Percentiles rank a stretch among this genome's conserved stretches.
Evolutionary conservation across 2,329 filamentous ascomycete species (phyloP).

Genomic region (Aureobasidium sp.): DNA sequence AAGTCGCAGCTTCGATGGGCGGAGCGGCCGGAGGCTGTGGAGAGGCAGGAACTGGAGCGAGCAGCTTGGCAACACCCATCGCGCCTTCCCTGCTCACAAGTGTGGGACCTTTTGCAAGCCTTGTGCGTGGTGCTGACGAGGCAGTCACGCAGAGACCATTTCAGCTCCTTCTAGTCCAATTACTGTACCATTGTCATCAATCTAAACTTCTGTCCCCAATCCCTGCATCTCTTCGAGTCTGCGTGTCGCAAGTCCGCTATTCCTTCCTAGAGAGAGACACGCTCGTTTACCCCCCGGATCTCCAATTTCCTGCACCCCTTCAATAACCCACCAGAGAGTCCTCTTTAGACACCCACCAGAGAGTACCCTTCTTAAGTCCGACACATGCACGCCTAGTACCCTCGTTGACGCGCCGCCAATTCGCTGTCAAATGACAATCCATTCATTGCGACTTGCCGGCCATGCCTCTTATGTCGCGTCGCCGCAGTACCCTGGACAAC

Average conservation of each 20-base stretch:
- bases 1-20: background rate
- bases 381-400: slow-evolving; percentile 8
- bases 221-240: background rate
- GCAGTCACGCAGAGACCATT: background rate
- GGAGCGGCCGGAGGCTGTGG: background rate
- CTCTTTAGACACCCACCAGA: background rate
- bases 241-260: background rate
- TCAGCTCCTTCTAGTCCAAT: background rate
- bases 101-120: slow-evolving; percentile 6
- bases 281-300: slow-evolving; percentile 11
- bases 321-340: background rate
- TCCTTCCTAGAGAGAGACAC: background rate
- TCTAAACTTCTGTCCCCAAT: background rate
- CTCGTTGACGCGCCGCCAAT: background rate
- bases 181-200: background rate
- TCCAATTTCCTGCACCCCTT: slow-evolving; percentile 7
- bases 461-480: slow-evolving; percentile 30
- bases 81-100: background rate
- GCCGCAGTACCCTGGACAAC: slow-evolving; percentile 38
- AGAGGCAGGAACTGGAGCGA: background rate
- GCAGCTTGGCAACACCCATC: background rate
- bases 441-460: slow-evolving; percentile 16
- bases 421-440: slow-evolving; percentile 7
- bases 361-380: background rate
- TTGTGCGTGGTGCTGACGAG: slow-evolving; percentile 6